These are phyloP conservation scores for Capsella rubella DNA, from an alignment of 441 rosid species.

Conservation along the genomic window DNA sequence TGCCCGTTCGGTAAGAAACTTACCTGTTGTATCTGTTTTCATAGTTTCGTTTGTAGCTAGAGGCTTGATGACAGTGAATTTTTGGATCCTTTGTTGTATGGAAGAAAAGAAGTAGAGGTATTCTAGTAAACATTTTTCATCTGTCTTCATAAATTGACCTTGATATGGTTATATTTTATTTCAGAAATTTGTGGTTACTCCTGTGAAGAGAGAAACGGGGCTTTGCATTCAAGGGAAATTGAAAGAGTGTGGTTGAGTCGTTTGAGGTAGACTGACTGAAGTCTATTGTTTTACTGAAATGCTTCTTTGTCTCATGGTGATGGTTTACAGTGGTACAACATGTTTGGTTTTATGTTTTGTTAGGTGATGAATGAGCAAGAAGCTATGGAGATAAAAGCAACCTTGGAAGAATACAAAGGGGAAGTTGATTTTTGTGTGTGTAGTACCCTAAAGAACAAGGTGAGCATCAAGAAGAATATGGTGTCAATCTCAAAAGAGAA, in stretches of 20 bases:
- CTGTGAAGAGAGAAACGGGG: conserved; percentile 59
- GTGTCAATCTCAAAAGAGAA: conserved; percentile 57
- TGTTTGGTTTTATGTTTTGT: conserved; percentile 5
- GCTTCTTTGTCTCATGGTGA: background rate
- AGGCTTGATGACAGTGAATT: background rate
- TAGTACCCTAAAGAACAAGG: conserved; percentile 42
- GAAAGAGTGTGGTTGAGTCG: conserved; percentile 56
- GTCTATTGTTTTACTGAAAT: background rate
- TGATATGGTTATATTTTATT: conserved; percentile 1
- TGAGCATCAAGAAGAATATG: conserved; percentile 55
- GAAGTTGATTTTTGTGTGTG: conserved; percentile 54
- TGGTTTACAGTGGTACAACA: background rate
- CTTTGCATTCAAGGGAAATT: conserved; percentile 56
- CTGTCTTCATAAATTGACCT: background rate
- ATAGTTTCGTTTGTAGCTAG: background rate
- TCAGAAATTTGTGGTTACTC: conserved; percentile 57
- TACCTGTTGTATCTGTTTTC: background rate
- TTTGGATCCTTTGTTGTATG: conserved; percentile 11
- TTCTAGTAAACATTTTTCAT: background rate
- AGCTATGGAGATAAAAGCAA: conserved; percentile 60
- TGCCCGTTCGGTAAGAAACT: conserved; percentile 53
- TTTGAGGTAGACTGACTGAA: conserved; percentile 48
- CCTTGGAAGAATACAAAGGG: conserved; percentile 53
- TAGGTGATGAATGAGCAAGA: conserved; percentile 54
- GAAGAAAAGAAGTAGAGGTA: conserved; percentile 62